phyloP scores from a whole-genome alignment of 495 filamentous ascomycete genomes.

The Annulohypoxylon stygium region DNA sequence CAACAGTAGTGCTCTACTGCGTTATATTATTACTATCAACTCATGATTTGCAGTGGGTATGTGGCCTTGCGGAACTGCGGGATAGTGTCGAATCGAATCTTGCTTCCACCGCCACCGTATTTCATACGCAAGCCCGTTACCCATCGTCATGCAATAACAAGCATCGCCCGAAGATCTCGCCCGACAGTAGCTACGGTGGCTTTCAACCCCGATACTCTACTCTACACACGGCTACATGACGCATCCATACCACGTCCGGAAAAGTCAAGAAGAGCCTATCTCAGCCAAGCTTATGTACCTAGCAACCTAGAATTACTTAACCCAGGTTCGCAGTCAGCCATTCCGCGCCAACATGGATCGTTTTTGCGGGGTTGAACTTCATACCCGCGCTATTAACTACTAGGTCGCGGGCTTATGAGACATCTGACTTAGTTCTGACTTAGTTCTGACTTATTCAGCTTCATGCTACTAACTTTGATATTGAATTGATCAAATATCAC shows the following conservation, averaged over 20 bases:
- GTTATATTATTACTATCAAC: no score
- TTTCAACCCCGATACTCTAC: slow-evolving; percentile 5
- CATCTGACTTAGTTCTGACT: background rate
- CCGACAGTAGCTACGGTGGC: background rate
- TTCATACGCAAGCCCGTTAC: slow-evolving; percentile 32
- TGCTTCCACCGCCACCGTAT: slow-evolving; percentile 20
- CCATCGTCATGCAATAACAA: slow-evolving; percentile 29
- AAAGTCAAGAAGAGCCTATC: slow-evolving; percentile 13
- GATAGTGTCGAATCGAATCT: background rate
- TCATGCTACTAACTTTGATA: background rate
- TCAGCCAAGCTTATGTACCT: background rate
- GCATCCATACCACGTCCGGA: background rate
- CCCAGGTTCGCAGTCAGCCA: background rate
- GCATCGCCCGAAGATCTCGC: slow-evolving; percentile 12
- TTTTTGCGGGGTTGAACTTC: slow-evolving; percentile 18
- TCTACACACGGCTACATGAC: background rate
- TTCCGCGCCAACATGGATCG: slow-evolving; percentile 17
- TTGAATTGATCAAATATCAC: slow-evolving; percentile 1
- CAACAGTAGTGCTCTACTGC: no score
- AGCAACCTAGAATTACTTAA: background rate
- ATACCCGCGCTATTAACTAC: slow-evolving; percentile 5
- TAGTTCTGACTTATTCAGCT: background rate
- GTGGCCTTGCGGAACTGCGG: background rate
- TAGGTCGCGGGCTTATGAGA: slow-evolving; percentile 10
- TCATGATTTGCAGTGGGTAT: background rate